These are phyloP conservation scores for Exophiala mesophila DNA, from an alignment of 2,329 filamentous ascomycete species.

Conservation along the genomic window DNA sequence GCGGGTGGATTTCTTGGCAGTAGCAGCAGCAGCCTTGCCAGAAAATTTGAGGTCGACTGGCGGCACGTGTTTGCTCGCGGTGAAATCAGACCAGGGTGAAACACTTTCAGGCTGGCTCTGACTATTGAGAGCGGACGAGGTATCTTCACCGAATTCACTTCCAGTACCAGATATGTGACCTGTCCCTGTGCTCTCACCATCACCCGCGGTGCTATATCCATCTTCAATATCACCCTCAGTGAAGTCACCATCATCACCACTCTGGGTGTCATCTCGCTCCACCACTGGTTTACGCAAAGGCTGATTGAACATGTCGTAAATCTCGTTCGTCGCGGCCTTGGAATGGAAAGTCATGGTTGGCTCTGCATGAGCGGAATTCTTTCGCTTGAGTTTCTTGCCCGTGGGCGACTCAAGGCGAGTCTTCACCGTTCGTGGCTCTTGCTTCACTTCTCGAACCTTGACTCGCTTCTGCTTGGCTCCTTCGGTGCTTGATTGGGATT, in stretches of 20 bases:
- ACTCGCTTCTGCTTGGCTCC: conserved; percentile 56
- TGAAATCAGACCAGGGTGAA: conserved; percentile 84
- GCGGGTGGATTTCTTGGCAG: conserved; percentile 29
- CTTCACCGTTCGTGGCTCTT: conserved; percentile 89
- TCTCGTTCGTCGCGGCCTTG: conserved; percentile 89
- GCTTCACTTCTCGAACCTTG: conserved; percentile 76
- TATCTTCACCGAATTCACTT: conserved; percentile 61
- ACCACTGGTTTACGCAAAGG: conserved; percentile 55
- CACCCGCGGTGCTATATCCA: conserved; percentile 74
- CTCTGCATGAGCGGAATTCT: conserved; percentile 58
- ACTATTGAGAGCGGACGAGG: conserved; percentile 37
- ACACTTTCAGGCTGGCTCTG: conserved; percentile 22
- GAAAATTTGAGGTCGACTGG: conserved; percentile 15
- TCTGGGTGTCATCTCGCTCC: conserved; percentile 47
- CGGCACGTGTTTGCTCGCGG: conserved; percentile 65
- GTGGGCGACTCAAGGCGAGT: conserved; percentile 88
- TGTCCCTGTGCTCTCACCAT: conserved; percentile 73
- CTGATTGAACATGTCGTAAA: conserved; percentile 94
- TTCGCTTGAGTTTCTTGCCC: conserved; percentile 76
- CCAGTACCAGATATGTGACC: conserved; percentile 61
- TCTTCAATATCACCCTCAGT: conserved; percentile 48
- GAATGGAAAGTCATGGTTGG: conserved; percentile 99
- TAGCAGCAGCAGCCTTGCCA: conserved; percentile 4
- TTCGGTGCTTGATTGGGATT: conserved; percentile 9
- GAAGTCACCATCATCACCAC: conserved; percentile 61